phyloP scores from a whole-genome alignment of 2,329 filamentous ascomycete species.

The Emergomyces pasteurianus region DNA sequence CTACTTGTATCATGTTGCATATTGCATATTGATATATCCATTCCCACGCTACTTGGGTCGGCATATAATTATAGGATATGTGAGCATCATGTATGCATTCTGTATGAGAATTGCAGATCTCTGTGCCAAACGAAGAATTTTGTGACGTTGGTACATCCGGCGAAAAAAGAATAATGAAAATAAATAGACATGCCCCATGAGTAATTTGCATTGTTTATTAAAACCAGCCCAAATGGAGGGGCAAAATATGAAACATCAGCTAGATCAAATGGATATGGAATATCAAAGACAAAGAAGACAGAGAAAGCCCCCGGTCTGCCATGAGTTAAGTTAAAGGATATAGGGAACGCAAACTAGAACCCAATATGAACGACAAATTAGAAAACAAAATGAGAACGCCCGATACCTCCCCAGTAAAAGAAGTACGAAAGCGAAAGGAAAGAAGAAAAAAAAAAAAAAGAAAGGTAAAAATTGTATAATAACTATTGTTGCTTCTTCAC shows the following conservation, averaged over 20 bases:
- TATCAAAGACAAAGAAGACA: neutral
- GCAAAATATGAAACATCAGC: neutral
- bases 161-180: neutral
- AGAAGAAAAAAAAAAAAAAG: conserved; percentile 2
- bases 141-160: neutral
- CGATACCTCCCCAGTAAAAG: conserved; percentile 1
- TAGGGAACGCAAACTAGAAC: neutral
- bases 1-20: neutral
- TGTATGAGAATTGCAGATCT: neutral
- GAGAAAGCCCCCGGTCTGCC: neutral
- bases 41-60: neutral
- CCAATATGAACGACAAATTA: neutral
- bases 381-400: neutral
- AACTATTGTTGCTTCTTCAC: conserved; percentile 64
- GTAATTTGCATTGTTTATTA: neutral
- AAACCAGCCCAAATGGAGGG: neutral
- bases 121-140: neutral
- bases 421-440: conserved; percentile 1
- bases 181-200: neutral
- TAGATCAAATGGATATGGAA: neutral
- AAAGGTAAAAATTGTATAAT: conserved; percentile 4
- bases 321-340: neutral
- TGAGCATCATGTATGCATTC: neutral
- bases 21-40: neutral
- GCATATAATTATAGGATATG: neutral